Percentiles rank a stretch among this genome's conserved stretches.
Evolutionary conservation across 352 stramenopile genomes (phyloP).

Genomic region (Globisporangium spinosum): DNA sequence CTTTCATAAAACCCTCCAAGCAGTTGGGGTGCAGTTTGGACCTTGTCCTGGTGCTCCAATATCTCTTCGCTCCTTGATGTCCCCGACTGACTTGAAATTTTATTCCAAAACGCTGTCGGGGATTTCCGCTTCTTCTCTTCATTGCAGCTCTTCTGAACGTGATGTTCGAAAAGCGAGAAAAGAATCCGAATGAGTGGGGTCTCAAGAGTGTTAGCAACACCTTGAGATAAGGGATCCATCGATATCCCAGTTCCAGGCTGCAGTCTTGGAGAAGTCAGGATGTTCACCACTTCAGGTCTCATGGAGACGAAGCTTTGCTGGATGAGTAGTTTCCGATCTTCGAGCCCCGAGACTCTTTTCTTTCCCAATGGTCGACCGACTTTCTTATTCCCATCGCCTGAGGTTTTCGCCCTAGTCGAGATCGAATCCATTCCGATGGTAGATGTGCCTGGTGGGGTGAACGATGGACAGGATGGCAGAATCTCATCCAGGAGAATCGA

Average conservation of each 20-base stretch:
- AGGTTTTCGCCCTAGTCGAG: slow-evolving; percentile 5
- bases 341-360: slow-evolving; percentile 9
- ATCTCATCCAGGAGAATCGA: slow-evolving; percentile 35
- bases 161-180: slow-evolving; percentile 19
- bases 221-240: slow-evolving; percentile 11
- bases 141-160: slow-evolving; percentile 17
- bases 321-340: slow-evolving; percentile 24
- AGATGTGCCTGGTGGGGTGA: slow-evolving; percentile 25
- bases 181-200: slow-evolving; percentile 18
- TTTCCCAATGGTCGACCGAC: slow-evolving; percentile 21
- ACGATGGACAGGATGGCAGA: slow-evolving; percentile 24
- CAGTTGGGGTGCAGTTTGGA: slow-evolving; percentile 8
- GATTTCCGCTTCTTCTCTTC: slow-evolving; percentile 13
- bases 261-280: slow-evolving; percentile 26
- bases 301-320: slow-evolving; percentile 31
- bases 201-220: slow-evolving; percentile 4
- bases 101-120: slow-evolving; percentile 6
- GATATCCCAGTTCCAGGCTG: background rate
- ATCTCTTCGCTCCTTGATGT: slow-evolving; percentile 13
- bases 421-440: slow-evolving; percentile 4
- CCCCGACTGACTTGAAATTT: background rate
- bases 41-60: slow-evolving; percentile 10
- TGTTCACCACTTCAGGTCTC: slow-evolving; percentile 29
- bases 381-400: slow-evolving; percentile 26
- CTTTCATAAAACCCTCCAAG: slow-evolving; percentile 8